Base-by-base conservation (phyloP, 768 basidiomycete genomes). In the Hypholoma fasciculare region DNA sequence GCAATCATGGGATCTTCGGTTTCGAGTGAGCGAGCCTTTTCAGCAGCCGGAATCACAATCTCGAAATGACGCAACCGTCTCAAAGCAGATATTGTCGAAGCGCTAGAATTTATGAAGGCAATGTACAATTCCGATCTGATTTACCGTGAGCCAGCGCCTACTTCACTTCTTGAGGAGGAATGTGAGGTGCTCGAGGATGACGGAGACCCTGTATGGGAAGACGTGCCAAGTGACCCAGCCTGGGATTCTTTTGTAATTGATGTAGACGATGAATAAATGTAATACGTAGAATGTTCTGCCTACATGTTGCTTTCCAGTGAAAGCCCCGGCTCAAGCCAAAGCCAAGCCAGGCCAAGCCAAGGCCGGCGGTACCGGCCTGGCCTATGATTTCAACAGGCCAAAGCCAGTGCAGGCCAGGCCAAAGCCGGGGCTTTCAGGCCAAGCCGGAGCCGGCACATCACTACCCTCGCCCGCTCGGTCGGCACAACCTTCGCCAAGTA, bases 401-500 rank as follows among this genome's bases (percentile, higher is more conserved):
- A 20, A 52, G 57, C 49, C 23, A 5, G 16, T n/a, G 14, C 0
- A 58, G 46, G 57, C 57, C 57, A 46, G 57, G 57, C 57, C 57
- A 43, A 58, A 58, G 57, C 57, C 57, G 12, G 57, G 57, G 57
- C 57, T 52, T 58, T 58, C 43, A 23, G 43, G 57, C 57, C 50
- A 52, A 52, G 57, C 57, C 57, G 9, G 43, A 46, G 57, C 57
- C 50, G 27, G 57, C 23, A 58, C 26, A 58, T 58, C 57, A 58
- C 57, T 58, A 58, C 16, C 27, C 27, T n/a, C n/a, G n/a, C n/a
- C n/a, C n/a, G n/a, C n/a, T n/a, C n/a, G n/a, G n/a, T n/a, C n/a
- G n/a, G n/a, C 49, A 75, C 71, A 49, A 92, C 88, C 71, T 85
- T 85, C 9, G 79, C 73, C 66, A 92, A 69, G 53, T 83, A 72